A percentile compares a stretch with the other conserved stretches of the same genome.
Evolutionary conservation across 2,329 filamentous ascomycete genomes (phyloP).

Genomic region (Trichoderma harzianum): DNA sequence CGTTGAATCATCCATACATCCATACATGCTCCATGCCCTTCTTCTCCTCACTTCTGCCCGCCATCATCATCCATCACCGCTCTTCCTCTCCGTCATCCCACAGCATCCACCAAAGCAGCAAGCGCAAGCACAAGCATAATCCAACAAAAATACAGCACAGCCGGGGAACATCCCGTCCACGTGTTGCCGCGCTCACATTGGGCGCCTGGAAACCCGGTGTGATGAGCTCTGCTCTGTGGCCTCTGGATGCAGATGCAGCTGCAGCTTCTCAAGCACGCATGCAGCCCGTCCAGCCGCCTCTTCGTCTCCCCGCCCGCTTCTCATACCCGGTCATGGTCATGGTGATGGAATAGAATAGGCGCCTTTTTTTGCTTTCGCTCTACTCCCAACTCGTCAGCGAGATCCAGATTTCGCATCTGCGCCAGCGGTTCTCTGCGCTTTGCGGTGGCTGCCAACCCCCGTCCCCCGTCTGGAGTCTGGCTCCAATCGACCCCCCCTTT

Average conservation of each 20-base stretch:
- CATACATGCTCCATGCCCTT: neutral
- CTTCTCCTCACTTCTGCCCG: neutral
- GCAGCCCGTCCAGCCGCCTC: neutral
- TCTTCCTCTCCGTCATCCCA: neutral
- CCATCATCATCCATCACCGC: conserved; percentile 1
- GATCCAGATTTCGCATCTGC: neutral
- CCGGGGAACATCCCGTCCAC: neutral
- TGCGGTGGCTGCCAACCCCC: neutral
- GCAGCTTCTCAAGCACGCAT: conserved; percentile 1
- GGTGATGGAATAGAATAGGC: neutral
- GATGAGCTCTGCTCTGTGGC: conserved; percentile 2
- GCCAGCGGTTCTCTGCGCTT: neutral
- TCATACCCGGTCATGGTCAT: neutral
- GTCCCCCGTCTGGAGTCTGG: neutral
- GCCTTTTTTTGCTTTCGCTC: neutral
- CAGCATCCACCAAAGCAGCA: neutral
- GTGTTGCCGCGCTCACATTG: conserved; percentile 3
- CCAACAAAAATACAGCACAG: neutral
- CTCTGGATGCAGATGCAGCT: neutral
- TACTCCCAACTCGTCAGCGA: neutral
- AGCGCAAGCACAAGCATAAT: neutral
- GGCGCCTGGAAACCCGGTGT: neutral
- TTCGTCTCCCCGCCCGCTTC: neutral
- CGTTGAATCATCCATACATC: neutral
- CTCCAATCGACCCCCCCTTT: neutral